These are phyloP conservation scores for Penicillium brevicompactum DNA, from an alignment of 2,329 filamentous ascomycete genomes.

Conservation along the genomic window DNA sequence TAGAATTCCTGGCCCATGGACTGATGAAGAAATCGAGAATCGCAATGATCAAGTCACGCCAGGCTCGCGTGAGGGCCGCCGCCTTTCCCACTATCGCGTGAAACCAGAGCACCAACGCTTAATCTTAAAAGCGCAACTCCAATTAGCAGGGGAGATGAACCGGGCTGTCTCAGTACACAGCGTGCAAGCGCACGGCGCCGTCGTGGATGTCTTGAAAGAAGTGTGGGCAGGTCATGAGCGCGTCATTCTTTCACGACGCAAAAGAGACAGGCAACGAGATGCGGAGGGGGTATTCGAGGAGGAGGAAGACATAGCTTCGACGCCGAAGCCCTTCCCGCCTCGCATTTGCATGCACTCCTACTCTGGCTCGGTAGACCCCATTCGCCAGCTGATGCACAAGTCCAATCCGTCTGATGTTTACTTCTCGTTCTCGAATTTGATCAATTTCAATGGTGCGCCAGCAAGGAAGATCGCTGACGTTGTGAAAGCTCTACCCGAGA, in stretches of 20 bases:
- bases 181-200: conserved; percentile 62
- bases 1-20: conserved; percentile 59
- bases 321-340: conserved; percentile 69
- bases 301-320: conserved; percentile 10
- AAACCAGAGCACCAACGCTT: conserved; percentile 59
- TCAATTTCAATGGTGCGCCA: conserved; percentile 69
- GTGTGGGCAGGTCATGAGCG: conserved; percentile 62
- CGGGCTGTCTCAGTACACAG: conserved; percentile 64
- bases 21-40: conserved; percentile 30
- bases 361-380: conserved; percentile 72
- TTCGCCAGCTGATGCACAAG: conserved; percentile 76
- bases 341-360: conserved; percentile 93
- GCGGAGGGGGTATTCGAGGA: conserved; percentile 32
- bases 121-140: conserved; percentile 60
- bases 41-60: conserved; percentile 52
- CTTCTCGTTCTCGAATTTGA: conserved; percentile 82
- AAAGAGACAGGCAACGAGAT: conserved; percentile 41
- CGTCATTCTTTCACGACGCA: conserved; percentile 51
- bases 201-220: conserved; percentile 58
- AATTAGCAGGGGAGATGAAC: conserved; percentile 59
- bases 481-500: conserved; percentile 72
- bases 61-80: conserved; percentile 62
- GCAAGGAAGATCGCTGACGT: conserved; percentile 64
- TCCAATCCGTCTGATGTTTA: conserved; percentile 75
- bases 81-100: conserved; percentile 60